phyloP scores from a whole-genome alignment of 129 eudicot species.

The Saposhnikovia divaricata region DNA sequence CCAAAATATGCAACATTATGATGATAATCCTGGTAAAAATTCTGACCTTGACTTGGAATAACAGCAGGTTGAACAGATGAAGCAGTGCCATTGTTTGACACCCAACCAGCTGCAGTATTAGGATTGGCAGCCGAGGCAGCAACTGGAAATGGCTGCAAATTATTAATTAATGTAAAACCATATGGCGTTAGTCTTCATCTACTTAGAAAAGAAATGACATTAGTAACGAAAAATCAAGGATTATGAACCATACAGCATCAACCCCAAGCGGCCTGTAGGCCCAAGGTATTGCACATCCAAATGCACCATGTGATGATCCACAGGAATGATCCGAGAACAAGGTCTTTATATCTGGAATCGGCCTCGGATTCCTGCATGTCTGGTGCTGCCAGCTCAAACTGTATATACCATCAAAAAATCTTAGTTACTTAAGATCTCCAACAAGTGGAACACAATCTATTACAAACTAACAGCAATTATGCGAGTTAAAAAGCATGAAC shows the following conservation, averaged over 20 bases:
- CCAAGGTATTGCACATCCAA: constrained; percentile 61
- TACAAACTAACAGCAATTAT: background rate
- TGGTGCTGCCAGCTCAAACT: constrained; percentile 91
- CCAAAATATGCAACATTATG: background rate
- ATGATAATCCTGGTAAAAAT: background rate
- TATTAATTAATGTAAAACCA: constrained; percentile 11
- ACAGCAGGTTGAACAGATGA: constrained; percentile 78
- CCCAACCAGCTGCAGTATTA: constrained; percentile 84
- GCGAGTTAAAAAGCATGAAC: background rate
- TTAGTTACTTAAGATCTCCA: background rate
- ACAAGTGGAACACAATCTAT: background rate
- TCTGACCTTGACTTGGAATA: constrained; percentile 73
- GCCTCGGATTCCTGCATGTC: constrained; percentile 72
- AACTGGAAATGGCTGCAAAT: constrained; percentile 65
- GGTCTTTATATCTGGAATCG: constrained; percentile 81
- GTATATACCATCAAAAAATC: constrained; percentile 19
- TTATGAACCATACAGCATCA: constrained; percentile 51
- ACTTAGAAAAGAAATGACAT: background rate
- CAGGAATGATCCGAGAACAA: constrained; percentile 75
- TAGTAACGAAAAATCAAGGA: background rate
- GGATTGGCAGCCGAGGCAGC: constrained; percentile 52
- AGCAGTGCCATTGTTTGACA: constrained; percentile 79
- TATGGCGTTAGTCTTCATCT: background rate
- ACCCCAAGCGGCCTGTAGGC: constrained; percentile 47
- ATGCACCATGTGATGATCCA: constrained; percentile 58